These are phyloP conservation scores for Phialophora tarda DNA, from an alignment of 2,329 filamentous ascomycete genomes.

Conservation along the genomic window DNA sequence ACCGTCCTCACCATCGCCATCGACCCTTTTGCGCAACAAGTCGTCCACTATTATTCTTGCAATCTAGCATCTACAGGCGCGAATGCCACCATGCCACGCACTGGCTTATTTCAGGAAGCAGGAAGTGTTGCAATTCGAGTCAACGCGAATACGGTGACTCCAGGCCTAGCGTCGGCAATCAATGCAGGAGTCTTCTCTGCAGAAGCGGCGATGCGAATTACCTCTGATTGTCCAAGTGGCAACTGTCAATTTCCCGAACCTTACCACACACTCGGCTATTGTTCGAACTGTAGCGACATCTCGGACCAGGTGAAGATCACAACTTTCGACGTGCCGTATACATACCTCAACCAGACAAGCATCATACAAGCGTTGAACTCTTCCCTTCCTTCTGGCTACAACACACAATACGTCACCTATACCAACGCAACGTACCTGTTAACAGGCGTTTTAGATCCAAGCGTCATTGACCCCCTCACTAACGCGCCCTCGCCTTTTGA, in stretches of 20 bases:
- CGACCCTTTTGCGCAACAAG: slow-evolving; percentile 43
- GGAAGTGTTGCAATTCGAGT: slow-evolving; percentile 27
- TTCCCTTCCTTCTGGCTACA: slow-evolving; percentile 6
- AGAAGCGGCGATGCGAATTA: slow-evolving; percentile 11
- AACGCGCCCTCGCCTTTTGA: neutral
- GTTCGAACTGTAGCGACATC: slow-evolving; percentile 17
- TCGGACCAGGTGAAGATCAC: neutral
- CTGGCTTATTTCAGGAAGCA: neutral
- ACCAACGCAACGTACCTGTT: neutral
- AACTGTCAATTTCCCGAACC: slow-evolving; percentile 18
- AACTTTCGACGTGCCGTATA: slow-evolving; percentile 3
- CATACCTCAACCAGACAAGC: slow-evolving; percentile 3
- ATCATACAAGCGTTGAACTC: slow-evolving; percentile 2
- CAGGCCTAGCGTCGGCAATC: neutral
- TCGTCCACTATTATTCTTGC: slow-evolving; percentile 26
- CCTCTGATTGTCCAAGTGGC: slow-evolving; percentile 4
- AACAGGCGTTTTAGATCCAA: slow-evolving; percentile 1
- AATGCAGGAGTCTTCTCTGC: slow-evolving; percentile 3
- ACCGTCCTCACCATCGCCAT: slow-evolving; percentile 40
- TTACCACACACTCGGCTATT: slow-evolving; percentile 11
- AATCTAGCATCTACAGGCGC: neutral
- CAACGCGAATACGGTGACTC: neutral
- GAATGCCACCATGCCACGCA: slow-evolving; percentile 7
- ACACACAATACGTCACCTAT: slow-evolving; percentile 1
- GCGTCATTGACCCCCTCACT: neutral